Evolutionary conservation across 305 asterid species (phyloP).

Genomic region (Solanum aculeatissimum): DNA sequence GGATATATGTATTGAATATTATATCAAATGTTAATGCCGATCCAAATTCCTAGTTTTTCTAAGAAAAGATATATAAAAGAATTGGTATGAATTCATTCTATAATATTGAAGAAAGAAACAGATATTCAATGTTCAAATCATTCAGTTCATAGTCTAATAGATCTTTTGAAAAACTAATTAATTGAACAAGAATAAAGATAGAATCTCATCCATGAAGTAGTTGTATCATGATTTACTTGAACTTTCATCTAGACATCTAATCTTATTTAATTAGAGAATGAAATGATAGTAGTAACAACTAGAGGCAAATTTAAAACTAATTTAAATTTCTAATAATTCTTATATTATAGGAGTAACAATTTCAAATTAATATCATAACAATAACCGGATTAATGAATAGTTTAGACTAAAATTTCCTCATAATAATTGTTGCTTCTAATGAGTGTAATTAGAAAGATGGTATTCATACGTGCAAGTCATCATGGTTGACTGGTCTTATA

Average conservation of each 20-base stretch:
- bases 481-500: background rate
- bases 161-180: too few species aligned
- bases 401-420: background rate
- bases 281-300: background rate
- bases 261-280: background rate
- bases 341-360: too few species aligned
- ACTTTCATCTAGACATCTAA: constrained; percentile 8
- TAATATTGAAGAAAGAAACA: too few species aligned
- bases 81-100: too few species aligned
- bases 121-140: too few species aligned
- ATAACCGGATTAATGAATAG: background rate
- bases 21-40: too few species aligned
- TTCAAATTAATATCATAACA: background rate
- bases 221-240: background rate
- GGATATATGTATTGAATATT: too few species aligned
- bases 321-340: accelerated
- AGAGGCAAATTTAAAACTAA: background rate
- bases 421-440: background rate
- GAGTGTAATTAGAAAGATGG: background rate
- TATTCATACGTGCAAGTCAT: background rate
- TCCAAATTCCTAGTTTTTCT: too few species aligned
- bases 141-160: too few species aligned
- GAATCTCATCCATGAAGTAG: background rate
- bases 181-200: too few species aligned
- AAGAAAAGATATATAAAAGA: too few species aligned